Percentiles rank a stretch among this genome's conserved stretches.
Evolutionary conservation across 768 basidiomycete species (phyloP).

Genomic region (Hygrophoropsis aurantiaca): DNA sequence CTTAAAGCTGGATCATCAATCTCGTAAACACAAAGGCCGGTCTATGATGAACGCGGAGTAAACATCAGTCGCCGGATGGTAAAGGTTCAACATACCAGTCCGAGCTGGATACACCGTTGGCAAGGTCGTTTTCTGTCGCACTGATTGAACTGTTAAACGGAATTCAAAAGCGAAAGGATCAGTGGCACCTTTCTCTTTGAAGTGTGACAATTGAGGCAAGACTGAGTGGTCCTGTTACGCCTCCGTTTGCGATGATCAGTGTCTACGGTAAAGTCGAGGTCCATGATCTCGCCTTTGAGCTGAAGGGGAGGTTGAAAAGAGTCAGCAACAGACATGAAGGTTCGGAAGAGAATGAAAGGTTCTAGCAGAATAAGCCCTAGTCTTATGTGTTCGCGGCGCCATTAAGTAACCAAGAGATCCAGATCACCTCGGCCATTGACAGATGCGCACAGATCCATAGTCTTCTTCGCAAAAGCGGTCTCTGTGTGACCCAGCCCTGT

Average conservation of each 20-base stretch:
- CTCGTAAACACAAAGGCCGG: conserved; percentile 93
- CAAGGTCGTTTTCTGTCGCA: conserved; percentile 93
- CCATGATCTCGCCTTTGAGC: conserved; percentile 76
- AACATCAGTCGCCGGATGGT: conserved; percentile 1
- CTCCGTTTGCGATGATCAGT: conserved; percentile 81
- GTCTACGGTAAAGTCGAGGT: conserved; percentile 72
- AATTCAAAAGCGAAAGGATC: conserved; percentile 1
- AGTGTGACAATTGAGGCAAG: conserved; percentile 86
- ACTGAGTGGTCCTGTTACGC: conserved; percentile 90
- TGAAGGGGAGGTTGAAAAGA: conserved; percentile 54
- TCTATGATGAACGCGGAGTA: conserved; percentile 42
- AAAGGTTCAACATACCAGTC: conserved; percentile 54
- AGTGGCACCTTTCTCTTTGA: conserved; percentile 82
- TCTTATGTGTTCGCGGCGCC: conserved; percentile 57
- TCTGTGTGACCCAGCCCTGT: conserved; percentile 33
- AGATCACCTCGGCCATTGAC: conserved; percentile 46
- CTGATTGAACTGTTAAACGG: conserved; percentile 36
- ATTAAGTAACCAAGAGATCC: conserved; percentile 59
- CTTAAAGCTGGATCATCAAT: conserved; percentile 85
- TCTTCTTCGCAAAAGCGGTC: conserved; percentile 33
- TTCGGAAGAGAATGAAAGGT: conserved; percentile 40
- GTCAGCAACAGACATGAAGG: conserved; percentile 59
- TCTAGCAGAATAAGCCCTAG: conserved; percentile 45
- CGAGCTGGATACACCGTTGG: conserved; percentile 86
- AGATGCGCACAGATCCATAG: conserved; percentile 27